phyloP scores from a whole-genome alignment of 345 rosid genomes.

The Gossypium stocksii region DNA sequence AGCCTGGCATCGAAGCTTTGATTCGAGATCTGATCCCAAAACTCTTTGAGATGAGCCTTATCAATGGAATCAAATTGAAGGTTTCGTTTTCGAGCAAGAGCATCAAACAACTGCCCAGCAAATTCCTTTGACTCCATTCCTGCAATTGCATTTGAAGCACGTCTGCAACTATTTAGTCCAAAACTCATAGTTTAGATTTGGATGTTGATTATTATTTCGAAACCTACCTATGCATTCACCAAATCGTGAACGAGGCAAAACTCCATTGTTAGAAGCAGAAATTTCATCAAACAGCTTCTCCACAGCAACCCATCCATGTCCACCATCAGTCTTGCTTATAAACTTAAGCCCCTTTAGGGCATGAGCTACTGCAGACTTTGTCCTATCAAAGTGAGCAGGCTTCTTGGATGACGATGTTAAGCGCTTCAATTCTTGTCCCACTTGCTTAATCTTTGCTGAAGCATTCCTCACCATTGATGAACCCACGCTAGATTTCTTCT shows the following conservation, averaged over 20 bases:
- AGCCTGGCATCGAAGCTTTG: slow-evolving; percentile 78
- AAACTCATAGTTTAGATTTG: no score
- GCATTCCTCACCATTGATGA: slow-evolving; percentile 42
- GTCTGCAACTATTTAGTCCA: no score
- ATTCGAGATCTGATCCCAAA: slow-evolving; percentile 74
- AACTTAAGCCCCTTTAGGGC: slow-evolving; percentile 78
- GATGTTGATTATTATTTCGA: no score
- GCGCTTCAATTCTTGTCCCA: slow-evolving; percentile 60
- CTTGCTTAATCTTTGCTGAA: slow-evolving; percentile 47
- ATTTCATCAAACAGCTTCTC: slow-evolving; percentile 60
- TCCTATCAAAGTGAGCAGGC: slow-evolving; percentile 54
- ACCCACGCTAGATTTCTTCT: slow-evolving; percentile 40
- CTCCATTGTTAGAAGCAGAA: slow-evolving; percentile 47
- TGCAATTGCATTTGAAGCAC: slow-evolving; percentile 12
- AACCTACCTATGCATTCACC: slow-evolving; percentile 63
- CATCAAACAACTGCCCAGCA: slow-evolving; percentile 61
- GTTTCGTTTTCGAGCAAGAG: slow-evolving; percentile 54
- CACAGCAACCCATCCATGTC: slow-evolving; percentile 63
- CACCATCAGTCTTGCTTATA: slow-evolving; percentile 63
- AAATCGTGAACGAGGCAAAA: slow-evolving; percentile 42
- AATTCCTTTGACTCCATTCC: slow-evolving; percentile 85
- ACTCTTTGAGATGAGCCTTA: slow-evolving; percentile 45
- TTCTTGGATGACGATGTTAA: slow-evolving; percentile 48
- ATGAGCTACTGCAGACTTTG: slow-evolving; percentile 54
- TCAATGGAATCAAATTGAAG: slow-evolving; percentile 49